These are phyloP conservation scores for Perkinsus olseni DNA, from an alignment of 169 alveolate species.

Conservation along the genomic window DNA sequence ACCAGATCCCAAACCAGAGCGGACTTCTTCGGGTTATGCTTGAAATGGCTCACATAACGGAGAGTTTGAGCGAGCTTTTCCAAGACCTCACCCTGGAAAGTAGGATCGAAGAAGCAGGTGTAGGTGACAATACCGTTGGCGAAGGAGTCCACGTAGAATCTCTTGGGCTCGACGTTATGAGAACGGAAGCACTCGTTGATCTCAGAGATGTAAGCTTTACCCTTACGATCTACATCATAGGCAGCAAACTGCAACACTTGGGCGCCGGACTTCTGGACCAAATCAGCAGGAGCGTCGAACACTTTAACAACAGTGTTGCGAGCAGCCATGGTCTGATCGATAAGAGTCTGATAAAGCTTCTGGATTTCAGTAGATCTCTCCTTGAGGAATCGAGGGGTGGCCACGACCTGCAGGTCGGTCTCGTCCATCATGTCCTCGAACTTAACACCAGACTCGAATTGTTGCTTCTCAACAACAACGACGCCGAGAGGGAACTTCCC, in stretches of 20 bases:
- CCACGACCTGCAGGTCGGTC: not conserved
- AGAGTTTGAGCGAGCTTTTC: not conserved
- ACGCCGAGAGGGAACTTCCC: no score
- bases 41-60: constrained; percentile 7
- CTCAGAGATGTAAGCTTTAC: not conserved
- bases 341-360: constrained; percentile 4
- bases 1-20: constrained; percentile 6
- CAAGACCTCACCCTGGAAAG: not conserved
- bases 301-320: no score
- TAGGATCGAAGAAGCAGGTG: constrained; percentile 12
- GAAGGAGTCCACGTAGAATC: constrained; percentile 17
- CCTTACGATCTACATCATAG: no score
- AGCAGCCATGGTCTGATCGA: not conserved
- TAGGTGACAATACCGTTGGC: constrained; percentile 21
- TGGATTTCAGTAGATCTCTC: not conserved
- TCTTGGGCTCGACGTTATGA: constrained; percentile 2
- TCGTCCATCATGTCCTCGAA: not conserved
- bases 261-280: no score
- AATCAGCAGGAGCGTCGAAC: no score
- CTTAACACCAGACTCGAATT: no score
- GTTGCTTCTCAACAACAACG: no score
- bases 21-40: constrained; percentile 6
- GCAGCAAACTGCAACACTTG: no score
- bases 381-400: not conserved
- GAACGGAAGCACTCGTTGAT: constrained; percentile 8